Evolutionary conservation across 352 stramenopile genomes (phyloP), one percentile per base, ranked within the genome.

Genomic region (Phytopythium helicoides): DNA sequence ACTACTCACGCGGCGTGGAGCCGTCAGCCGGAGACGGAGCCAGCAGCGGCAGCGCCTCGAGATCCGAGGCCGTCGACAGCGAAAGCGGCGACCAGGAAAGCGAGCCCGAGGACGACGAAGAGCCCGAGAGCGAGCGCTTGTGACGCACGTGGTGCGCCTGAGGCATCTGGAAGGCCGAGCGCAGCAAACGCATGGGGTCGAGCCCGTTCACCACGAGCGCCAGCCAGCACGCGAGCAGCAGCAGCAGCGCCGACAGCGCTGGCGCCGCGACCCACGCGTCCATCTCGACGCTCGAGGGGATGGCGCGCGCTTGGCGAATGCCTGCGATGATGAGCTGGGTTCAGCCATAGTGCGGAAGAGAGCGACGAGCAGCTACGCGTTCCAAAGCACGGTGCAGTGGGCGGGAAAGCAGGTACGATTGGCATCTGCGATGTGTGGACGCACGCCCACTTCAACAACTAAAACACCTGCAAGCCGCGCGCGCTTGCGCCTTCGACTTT

Each of bases 91-190:
- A 50, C 44, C 44, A 50, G 16, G 41, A 33, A 26, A 38, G 28
- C 28, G 41, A 58, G 42, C 23, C 44, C 0, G 71, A 72, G 7
- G 69, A 80, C 11, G 68, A 64, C 36, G 68, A 57, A 12, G 42
- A 49, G 68, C 39, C 28, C 18, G 45, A 39, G 22, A 42, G 52
- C 26, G 54, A 38, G 12, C 47, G 54, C 12, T 39, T 44, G 37
- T 5, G 6, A 6, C 19, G 21, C 22, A 34, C 11, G 47, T 76
- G 58, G 53, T 80, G 69, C 48, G 71, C 60, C 21, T 56, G 56
- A 25, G 81, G 81, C 22, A 52, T 66, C 53, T 87, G 86, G 58
- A 76, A 89, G 15, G 58, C 58, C 47, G 79, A 80, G 49, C 79
- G 76, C 55, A 89, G 50, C 34, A 92, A 46, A 3, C 81, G 78